These are phyloP conservation scores for Fusarium sp. DNA, from an alignment of 2,329 filamentous ascomycete species.

Conservation along the genomic window DNA sequence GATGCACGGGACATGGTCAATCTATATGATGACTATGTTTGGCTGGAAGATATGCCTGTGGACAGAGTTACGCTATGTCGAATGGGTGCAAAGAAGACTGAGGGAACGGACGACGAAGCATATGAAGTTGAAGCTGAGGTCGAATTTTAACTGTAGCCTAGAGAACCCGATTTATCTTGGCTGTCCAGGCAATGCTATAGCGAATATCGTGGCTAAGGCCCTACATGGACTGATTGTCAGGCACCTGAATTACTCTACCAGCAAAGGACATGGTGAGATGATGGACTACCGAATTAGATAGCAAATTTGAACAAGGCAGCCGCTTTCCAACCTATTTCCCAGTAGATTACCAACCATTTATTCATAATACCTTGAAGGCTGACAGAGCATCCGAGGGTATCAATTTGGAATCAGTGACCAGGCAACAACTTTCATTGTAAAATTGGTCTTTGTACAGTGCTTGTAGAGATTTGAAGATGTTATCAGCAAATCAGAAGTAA, in stretches of 20 bases:
- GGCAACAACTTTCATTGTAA: background rate
- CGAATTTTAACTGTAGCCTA: slow-evolving; percentile 48
- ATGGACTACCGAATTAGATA: background rate
- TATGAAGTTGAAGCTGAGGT: slow-evolving; percentile 67
- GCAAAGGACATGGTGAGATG: background rate
- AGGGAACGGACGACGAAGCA: slow-evolving; percentile 63
- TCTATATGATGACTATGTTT: slow-evolving; percentile 72
- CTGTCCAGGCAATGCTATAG: background rate
- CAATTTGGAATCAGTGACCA: background rate
- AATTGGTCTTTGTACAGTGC: background rate
- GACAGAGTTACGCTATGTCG: slow-evolving; percentile 81
- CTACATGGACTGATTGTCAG: background rate
- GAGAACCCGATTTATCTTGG: background rate
- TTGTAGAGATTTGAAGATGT: background rate
- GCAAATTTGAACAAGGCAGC: background rate
- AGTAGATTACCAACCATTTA: slow-evolving; percentile 11
- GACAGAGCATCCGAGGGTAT: background rate
- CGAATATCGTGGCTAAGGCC: background rate
- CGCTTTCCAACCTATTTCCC: background rate
- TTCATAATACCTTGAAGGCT: background rate
- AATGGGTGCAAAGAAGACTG: slow-evolving; percentile 82
- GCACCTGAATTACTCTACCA: background rate
- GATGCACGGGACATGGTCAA: slow-evolving; percentile 68
- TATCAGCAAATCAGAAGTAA: no score
- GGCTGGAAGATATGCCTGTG: slow-evolving; percentile 76